Evolutionary conservation across 257 asterid species (phyloP).

Genomic region (Lithospermum erythrorhizon): DNA sequence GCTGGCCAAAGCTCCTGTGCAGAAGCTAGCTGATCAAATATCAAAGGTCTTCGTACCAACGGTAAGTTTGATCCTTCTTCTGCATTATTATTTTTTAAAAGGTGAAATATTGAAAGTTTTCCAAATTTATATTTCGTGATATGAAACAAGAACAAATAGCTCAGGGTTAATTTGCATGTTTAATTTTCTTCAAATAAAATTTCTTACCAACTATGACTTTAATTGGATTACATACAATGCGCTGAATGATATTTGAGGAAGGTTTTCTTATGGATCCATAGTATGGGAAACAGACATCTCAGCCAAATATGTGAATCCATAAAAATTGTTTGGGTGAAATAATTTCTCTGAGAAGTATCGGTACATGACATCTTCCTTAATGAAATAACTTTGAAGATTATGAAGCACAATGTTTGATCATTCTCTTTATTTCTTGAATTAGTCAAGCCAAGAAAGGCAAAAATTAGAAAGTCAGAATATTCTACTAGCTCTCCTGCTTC

Average conservation of each 20-base stretch:
- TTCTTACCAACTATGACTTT: neutral
- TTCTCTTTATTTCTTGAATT: neutral
- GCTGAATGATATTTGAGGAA: neutral
- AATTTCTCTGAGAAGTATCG: too few species aligned
- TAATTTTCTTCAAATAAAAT: neutral
- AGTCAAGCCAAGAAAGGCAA: neutral
- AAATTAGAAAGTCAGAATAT: neutral
- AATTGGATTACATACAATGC: neutral
- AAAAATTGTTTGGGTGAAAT: too few species aligned
- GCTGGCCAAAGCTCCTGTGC: conserved; percentile 98
- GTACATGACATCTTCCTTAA: neutral
- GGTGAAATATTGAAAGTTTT: neutral
- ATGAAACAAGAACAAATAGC: too few species aligned
- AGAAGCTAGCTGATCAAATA: conserved; percentile 95
- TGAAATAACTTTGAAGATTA: too few species aligned
- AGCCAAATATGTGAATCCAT: too few species aligned
- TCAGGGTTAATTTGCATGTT: too few species aligned
- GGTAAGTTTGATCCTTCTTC: conserved; percentile 36
- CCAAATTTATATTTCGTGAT: too few species aligned
- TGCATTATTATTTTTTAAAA: neutral
- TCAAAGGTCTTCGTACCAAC: conserved; percentile 84
- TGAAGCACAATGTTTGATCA: neutral
- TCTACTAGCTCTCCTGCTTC: too few species aligned
- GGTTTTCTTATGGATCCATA: too few species aligned
- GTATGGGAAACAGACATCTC: neutral